Evolutionary conservation across 768 basidiomycete genomes (phyloP).

Genomic region (Collybia sordida): DNA sequence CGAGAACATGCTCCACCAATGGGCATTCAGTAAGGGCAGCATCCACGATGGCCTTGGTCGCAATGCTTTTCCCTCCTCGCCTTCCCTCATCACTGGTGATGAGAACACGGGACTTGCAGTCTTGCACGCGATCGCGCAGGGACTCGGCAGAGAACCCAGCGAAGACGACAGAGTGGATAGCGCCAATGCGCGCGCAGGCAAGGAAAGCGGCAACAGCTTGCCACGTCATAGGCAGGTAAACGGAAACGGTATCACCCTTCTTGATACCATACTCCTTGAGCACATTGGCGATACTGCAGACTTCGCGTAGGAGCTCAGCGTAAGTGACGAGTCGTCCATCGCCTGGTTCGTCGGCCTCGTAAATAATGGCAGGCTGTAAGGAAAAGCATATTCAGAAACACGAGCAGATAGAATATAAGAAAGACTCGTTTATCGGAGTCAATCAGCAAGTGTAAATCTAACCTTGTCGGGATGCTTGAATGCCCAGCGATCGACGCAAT

Average conservation of each 20-base stretch:
- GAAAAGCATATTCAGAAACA: neutral
- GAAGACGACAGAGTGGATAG: conserved; percentile 95
- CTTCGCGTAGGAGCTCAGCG: conserved; percentile 85
- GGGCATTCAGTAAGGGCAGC: conserved; percentile 85
- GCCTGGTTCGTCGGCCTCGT: conserved; percentile 94
- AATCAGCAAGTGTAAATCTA: conserved; percentile 4
- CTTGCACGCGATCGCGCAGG: conserved; percentile 87
- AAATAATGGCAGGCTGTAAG: conserved; percentile 87
- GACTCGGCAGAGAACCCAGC: conserved; percentile 96
- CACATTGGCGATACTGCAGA: conserved; percentile 87
- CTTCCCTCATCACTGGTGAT: conserved; percentile 95
- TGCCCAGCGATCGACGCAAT: conserved; percentile 97
- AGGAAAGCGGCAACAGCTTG: conserved; percentile 96
- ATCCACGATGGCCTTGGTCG: conserved; percentile 93
- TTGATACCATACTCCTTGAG: conserved; percentile 87
- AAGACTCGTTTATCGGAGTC: conserved; percentile 1
- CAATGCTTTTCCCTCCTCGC: conserved; percentile 93
- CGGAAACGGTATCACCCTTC: conserved; percentile 93
- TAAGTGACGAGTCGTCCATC: conserved; percentile 78
- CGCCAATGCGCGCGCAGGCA: conserved; percentile 95
- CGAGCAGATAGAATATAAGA: neutral
- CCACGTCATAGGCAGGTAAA: conserved; percentile 95
- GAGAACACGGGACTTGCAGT: conserved; percentile 87
- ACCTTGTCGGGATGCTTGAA: conserved; percentile 85
- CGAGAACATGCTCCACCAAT: conserved; percentile 85